Evolutionary conservation across 176 grass and related monocot genomes (phyloP).

Genomic region (Puccinellia tenuiflora): DNA sequence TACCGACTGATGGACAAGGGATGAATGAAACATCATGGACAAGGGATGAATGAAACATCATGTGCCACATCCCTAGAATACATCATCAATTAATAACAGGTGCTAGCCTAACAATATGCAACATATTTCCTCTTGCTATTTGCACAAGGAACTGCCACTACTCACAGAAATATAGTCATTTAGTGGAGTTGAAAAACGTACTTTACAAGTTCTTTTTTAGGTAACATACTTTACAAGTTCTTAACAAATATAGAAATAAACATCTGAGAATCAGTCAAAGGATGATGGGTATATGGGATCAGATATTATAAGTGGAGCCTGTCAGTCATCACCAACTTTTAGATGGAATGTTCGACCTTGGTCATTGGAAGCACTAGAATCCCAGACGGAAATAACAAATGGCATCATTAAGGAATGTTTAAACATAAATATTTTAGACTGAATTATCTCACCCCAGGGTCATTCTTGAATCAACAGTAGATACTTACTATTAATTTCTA

Average conservation of each 20-base stretch:
- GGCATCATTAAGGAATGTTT: background rate
- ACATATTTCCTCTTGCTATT: background rate
- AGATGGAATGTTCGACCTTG: background rate
- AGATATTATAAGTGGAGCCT: background rate
- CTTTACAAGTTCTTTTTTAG: background rate
- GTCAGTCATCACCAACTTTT: background rate
- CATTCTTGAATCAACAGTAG: background rate
- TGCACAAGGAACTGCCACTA: background rate
- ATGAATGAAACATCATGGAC: too few species aligned
- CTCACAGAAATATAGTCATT: background rate
- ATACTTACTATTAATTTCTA: background rate
- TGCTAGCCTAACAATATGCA: background rate
- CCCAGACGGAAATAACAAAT: background rate
- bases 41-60: too few species aligned
- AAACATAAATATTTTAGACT: background rate
- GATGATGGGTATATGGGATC: background rate
- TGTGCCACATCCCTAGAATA: background rate
- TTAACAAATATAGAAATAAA: background rate
- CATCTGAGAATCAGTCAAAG: background rate
- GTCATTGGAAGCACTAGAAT: background rate
- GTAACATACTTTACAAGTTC: background rate
- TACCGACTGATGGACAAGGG: background rate
- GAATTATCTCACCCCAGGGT: background rate
- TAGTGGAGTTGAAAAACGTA: background rate
- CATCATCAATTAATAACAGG: background rate